phyloP scores from a whole-genome alignment of 257 asterid genomes.

The Cinchona pubescens region DNA sequence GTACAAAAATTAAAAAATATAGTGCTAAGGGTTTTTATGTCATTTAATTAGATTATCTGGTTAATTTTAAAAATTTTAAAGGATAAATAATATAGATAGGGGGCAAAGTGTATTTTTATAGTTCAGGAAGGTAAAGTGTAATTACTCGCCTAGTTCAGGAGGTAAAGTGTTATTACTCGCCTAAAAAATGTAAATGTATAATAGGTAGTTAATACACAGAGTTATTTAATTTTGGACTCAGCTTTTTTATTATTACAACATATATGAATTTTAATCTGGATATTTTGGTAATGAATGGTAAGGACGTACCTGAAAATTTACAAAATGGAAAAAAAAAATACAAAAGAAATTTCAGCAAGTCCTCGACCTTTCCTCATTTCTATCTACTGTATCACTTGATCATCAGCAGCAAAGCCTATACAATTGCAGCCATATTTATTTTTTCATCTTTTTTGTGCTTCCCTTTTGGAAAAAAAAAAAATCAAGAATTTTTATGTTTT shows the following conservation, averaged over 20 bases:
- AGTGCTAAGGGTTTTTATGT: too few species aligned
- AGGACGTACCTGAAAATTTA: slow-evolving; percentile 25
- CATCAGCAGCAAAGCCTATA: slow-evolving; percentile 14
- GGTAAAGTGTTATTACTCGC: too few species aligned
- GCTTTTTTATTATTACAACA: slow-evolving; percentile 11
- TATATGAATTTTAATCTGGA: slow-evolving; percentile 19
- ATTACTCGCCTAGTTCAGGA: too few species aligned
- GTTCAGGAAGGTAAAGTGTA: too few species aligned
- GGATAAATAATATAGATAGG: too few species aligned
- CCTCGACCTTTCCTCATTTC: not conserved
- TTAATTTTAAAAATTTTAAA: too few species aligned
- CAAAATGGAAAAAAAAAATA: slow-evolving; percentile 12
- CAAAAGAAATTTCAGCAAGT: not conserved
- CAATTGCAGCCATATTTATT: slow-evolving; percentile 7
- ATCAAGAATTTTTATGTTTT: not conserved
- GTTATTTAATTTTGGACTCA: too few species aligned
- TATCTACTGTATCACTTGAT: slow-evolving; percentile 8
- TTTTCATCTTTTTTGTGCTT: not conserved
- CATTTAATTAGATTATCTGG: too few species aligned
- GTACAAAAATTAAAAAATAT: too few species aligned
- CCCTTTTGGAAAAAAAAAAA: not conserved
- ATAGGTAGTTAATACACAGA: too few species aligned
- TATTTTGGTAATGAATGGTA: slow-evolving; percentile 7
- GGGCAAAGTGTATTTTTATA: too few species aligned
- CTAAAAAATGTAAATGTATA: too few species aligned